Base-by-base conservation (phyloP, 1,284 basidiomycete genomes). In the Dichomitus squalens region DNA sequence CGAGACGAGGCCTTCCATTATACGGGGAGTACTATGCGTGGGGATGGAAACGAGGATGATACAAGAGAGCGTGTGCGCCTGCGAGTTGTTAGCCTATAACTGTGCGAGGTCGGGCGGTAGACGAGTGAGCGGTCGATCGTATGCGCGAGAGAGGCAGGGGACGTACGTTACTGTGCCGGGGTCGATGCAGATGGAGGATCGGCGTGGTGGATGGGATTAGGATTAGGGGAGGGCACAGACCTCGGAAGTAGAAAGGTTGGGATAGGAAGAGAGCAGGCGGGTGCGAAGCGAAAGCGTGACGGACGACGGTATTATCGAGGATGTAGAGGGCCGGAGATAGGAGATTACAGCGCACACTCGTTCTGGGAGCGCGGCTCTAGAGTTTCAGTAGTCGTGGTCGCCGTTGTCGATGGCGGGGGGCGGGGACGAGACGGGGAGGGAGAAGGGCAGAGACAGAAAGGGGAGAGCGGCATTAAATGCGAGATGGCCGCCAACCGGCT, bases 1-100 rank as follows among this genome's bases (percentile, higher is more conserved):
- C 35, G 70, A 65, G 50, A 68, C 53, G 54, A 68, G 59, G 46
- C 67, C 62, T 65, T 69, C 68, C 70, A 72, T 70, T 67, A 67
- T 60, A 64, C 52, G 63, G 57, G 55, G 53, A 49, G 49, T 67
- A 64, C 38, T 40, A 33, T 61, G 61, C 35, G 52, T 44, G 35
- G 25, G 46, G 16, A 36, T 46, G 43, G 27, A 51, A 25, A 31
- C 29, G 9, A 23, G 46, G 49, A 52, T 43, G 59, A 52, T 60
- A 58, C 58, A 62, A 61, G 62, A 39, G 59, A 66, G 57, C 59
- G 63, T 63, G 49, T 59, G 57, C 50, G 61, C 54, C 43, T 58
- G 46, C 51, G 34, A 48, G 55, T 59, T 51, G 59, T 58, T 58
- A 60, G 44, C 38, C 51, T 63, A 63, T 63, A 63, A 63, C 61